Evolutionary conservation across 768 basidiomycete species (phyloP), one percentile per base, ranked within the genome.

Genomic region (Termitomyces sp.): DNA sequence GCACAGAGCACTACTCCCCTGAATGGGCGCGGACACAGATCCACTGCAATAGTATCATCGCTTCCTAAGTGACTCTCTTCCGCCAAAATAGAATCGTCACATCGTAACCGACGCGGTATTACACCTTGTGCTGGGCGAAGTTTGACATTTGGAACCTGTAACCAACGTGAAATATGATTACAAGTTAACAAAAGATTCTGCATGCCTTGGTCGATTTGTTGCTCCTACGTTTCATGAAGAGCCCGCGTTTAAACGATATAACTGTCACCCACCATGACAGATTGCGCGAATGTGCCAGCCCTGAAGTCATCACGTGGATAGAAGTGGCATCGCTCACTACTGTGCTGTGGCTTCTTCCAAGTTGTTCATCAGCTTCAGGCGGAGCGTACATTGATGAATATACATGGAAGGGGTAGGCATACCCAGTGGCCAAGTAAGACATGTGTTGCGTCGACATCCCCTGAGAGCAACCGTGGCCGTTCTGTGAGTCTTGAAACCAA

Each of bases 101-200:
- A 48, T 48, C 67, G 60, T 56, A 74, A 61, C 47, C 71, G 69
- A 60, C 69, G 68, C 61, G 69, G 63, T 52, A 74, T 66, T 51
- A 75, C 69, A 48, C 67, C 71, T 62, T 78, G 79, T 12, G 84
- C 85, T 3, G 91, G 91, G 20, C 91, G 85, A 62, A 93, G 82
- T 64, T 88, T 91, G 63, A 92, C 91, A 77, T 88, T 89, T 2
- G 91, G 91, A 15, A 93, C 90, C 91, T 92, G 56, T 29, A 12
- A 4, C 32, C 11, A 8, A 56, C 17, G 34, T 52, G 55, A 11
- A 38, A 51, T 29, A 14, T 12, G 25, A 4, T 37, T n/a, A 9
- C 46, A 38, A 38, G 10, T 50, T 25, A 25, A 4, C 2, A 11
- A 17, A 4, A 14, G 8, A 43, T 0, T n/a, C 17, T 50, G 61